Evolutionary conservation across 2,329 filamentous ascomycete genomes (phyloP).

Genomic region (Ascochyta koolunga): DNA sequence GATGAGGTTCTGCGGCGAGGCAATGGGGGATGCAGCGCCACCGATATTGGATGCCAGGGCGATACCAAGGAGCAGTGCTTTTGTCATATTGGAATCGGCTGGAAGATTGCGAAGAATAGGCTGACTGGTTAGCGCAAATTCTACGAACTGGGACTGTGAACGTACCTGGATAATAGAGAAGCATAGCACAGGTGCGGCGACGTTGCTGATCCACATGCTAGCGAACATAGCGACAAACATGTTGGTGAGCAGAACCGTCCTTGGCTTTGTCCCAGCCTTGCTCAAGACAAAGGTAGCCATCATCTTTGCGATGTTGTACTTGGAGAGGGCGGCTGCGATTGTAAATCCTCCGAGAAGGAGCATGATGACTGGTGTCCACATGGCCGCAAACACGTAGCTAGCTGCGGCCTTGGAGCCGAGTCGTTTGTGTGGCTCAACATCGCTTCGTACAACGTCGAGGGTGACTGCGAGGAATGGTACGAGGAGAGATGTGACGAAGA

Average conservation of each 20-base stretch:
- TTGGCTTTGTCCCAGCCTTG: constrained; percentile 90
- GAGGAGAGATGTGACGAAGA: constrained; percentile 93
- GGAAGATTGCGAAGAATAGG: constrained; percentile 94
- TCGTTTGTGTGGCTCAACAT: constrained; percentile 71
- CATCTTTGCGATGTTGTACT: constrained; percentile 97
- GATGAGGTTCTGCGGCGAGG: constrained; percentile 96
- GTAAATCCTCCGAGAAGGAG: constrained; percentile 94
- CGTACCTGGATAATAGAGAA: constrained; percentile 93
- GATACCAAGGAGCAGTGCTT: constrained; percentile 93
- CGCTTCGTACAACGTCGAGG: constrained; percentile 80
- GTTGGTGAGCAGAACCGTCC: constrained; percentile 90
- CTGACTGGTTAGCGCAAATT: constrained; percentile 51
- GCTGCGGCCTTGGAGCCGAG: constrained; percentile 83
- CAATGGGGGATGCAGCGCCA: constrained; percentile 94
- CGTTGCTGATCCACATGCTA: constrained; percentile 99
- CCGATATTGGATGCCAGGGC: constrained; percentile 94
- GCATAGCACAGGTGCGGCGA: constrained; percentile 93
- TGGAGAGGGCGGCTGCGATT: constrained; percentile 90
- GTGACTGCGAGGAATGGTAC: constrained; percentile 94
- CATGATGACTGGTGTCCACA: constrained; percentile 99
- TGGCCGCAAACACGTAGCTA: constrained; percentile 84
- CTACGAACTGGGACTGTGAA: fast-evolving
- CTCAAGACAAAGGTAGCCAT: constrained; percentile 95
- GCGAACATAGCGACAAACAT: constrained; percentile 99
- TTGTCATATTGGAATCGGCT: constrained; percentile 88